phyloP scores from a whole-genome alignment of 345 rosid species.

The Hibiscus tridactylites region DNA sequence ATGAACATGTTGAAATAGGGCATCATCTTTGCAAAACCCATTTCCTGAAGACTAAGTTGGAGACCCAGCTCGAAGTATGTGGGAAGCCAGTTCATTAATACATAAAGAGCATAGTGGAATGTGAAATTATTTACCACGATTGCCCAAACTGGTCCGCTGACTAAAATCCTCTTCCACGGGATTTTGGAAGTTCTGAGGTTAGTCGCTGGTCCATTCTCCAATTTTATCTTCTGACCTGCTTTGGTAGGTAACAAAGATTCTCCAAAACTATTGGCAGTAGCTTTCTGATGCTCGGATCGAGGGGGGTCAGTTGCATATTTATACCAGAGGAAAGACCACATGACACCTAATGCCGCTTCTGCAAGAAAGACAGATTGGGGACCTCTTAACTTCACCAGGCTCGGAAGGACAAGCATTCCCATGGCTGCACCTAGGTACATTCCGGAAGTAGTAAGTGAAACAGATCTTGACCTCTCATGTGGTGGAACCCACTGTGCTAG shows the following conservation, averaged over 20 bases:
- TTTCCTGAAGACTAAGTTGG: conserved; percentile 56
- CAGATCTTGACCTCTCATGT: conserved; percentile 90
- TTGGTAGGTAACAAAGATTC: conserved; percentile 56
- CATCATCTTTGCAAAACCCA: conserved; percentile 58
- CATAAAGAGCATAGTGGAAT: conserved; percentile 88
- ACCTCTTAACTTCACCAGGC: conserved; percentile 71
- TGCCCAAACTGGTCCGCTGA: conserved; percentile 86
- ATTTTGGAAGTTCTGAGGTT: conserved; percentile 39
- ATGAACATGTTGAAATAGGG: conserved; percentile 96
- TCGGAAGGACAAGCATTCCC: conserved; percentile 91
- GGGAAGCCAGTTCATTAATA: conserved; percentile 97
- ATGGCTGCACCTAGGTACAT: conserved; percentile 97
- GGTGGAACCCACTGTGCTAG: conserved; percentile 98
- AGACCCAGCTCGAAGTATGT: conserved; percentile 87
- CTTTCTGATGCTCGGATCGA: conserved; percentile 85
- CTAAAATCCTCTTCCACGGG: conserved; percentile 77
- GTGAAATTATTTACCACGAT: conserved; percentile 90
- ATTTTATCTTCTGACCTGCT: conserved; percentile 44
- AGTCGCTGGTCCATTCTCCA: conserved; percentile 49
- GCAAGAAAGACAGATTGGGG: conserved; percentile 83
- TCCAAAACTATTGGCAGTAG: conserved; percentile 19
- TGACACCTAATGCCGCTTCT: conserved; percentile 77
- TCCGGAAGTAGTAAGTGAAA: conserved; percentile 92
- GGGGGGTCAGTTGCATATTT: conserved; percentile 79
- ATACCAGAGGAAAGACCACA: conserved; percentile 90